A percentile compares a stretch with the other conserved stretches of the same genome.
phyloP scores from a whole-genome alignment of 2,329 filamentous ascomycete species.

The Exophiala phaeomuriformis region DNA sequence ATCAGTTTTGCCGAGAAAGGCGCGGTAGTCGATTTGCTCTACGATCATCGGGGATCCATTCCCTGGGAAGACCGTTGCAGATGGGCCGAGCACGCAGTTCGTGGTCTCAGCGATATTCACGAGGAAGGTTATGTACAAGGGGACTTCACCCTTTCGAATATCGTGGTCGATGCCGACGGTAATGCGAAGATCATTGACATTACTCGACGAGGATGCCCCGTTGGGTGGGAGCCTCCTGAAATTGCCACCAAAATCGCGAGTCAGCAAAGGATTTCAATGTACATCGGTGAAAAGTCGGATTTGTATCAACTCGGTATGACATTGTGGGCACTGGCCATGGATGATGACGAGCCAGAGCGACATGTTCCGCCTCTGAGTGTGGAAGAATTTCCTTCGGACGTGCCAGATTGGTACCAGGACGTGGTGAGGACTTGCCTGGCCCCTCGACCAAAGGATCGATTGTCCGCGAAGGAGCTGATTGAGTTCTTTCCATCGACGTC shows the following conservation, averaged over 20 bases:
- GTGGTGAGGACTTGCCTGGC: slow-evolving; percentile 72
- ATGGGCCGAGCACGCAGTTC: slow-evolving; percentile 88
- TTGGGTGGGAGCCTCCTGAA: slow-evolving; percentile 96
- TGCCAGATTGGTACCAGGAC: slow-evolving; percentile 72
- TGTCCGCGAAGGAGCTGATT: slow-evolving; percentile 66
- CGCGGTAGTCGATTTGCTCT: slow-evolving; percentile 83
- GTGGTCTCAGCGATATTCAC: slow-evolving; percentile 84
- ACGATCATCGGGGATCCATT: slow-evolving; percentile 59
- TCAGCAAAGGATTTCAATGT: slow-evolving; percentile 88
- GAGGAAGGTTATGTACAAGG: slow-evolving; percentile 95
- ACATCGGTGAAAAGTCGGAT: slow-evolving; percentile 96
- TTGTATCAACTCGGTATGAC: slow-evolving; percentile 96
- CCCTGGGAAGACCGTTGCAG: slow-evolving; percentile 68
- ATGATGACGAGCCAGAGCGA: slow-evolving; percentile 82
- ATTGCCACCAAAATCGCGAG: slow-evolving; percentile 76
- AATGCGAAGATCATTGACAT: slow-evolving; percentile 98
- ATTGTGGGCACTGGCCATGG: slow-evolving; percentile 79
- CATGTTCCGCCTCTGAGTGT: slow-evolving; percentile 63
- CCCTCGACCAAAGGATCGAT: slow-evolving; percentile 62
- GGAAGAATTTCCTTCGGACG: slow-evolving; percentile 48
- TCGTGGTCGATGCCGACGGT: slow-evolving; percentile 77
- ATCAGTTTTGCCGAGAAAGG: slow-evolving; percentile 83
- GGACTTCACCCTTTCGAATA: slow-evolving; percentile 94
- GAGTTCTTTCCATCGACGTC: slow-evolving; percentile 54
- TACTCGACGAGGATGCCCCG: slow-evolving; percentile 90